These are phyloP conservation scores for Kluyveromyces sp. DNA, from an alignment of 1,139 yeast genomes.

Conservation along the genomic window DNA sequence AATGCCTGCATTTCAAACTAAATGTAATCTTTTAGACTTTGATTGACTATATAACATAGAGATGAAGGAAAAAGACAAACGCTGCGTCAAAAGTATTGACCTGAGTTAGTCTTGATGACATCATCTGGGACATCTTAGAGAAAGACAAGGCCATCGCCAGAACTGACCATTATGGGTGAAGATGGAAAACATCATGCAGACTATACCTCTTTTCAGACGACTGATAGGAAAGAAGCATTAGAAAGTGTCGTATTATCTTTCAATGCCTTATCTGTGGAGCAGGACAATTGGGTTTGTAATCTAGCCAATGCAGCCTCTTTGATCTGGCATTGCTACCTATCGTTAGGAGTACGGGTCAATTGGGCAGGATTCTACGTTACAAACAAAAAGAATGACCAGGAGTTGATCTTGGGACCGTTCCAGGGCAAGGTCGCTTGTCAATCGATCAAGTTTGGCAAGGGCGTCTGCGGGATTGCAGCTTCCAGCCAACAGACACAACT, in stretches of 20 bases:
- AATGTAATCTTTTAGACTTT: too few relatives aligned
- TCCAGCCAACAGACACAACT: conserved; percentile 50
- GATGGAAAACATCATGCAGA: conserved; percentile 54
- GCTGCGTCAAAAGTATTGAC: too few relatives aligned
- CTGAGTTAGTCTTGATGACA: too few relatives aligned
- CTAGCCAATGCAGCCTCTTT: conserved; percentile 79
- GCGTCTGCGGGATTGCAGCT: conserved; percentile 92
- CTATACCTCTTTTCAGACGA: conserved; percentile 43
- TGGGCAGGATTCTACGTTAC: conserved; percentile 89
- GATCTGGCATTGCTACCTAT: conserved; percentile 79
- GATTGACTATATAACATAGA: too few relatives aligned
- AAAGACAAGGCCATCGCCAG: too few relatives aligned
- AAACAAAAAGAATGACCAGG: conserved; percentile 23
- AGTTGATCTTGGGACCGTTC: conserved; percentile 80
- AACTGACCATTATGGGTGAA: conserved; percentile 11
- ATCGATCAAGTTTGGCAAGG: conserved; percentile 63
- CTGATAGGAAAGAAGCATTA: conserved; percentile 50
- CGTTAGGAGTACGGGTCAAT: conserved; percentile 53
- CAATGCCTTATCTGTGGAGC: conserved; percentile 54
- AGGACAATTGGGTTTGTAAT: conserved; percentile 81
- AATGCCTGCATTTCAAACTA: too few relatives aligned
- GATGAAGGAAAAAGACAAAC: too few relatives aligned
- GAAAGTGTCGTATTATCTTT: conserved; percentile 55
- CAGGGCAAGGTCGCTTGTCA: conserved; percentile 98
- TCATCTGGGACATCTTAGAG: too few relatives aligned